Evolutionary conservation across 495 filamentous ascomycete species (phyloP), one percentile per base, ranked within the genome.

Genomic region (Daldinia vernicosa): DNA sequence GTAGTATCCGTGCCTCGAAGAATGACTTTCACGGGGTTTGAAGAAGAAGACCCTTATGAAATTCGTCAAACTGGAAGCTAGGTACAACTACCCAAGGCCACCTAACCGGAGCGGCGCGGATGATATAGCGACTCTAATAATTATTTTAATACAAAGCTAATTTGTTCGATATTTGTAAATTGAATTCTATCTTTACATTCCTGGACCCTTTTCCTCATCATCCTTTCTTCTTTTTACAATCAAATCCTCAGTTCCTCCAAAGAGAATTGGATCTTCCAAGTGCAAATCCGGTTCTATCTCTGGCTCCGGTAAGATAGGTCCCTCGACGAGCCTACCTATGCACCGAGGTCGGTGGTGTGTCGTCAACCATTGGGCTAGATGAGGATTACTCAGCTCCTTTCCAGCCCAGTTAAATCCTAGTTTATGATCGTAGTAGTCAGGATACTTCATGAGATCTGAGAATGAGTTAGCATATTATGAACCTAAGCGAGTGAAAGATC

Each of bases 401-500:
- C 45, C 60, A 17, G 60, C 60, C 60, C 43, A 62, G 7, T 27
- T 24, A 17, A 17, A 12, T 8, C 6, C 45, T 62, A 62, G 4
- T 9, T 39, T 4, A 33, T 27, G 3, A 17, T 62, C 32, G 32
- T 52, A 62, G 14, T 37, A 62, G 0, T 53, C 27, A 4, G 64
- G 64, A 35, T 67, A 45, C 33, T 17, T n/a, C 47, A 60, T 67
- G 17, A 67, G 47, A 32, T 60, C 64, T 67, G 37, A 33, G 19
- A 35, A 6, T 9, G 7, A 45, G 37, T 67, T 12, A 67, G 22
- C 47, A 15, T 9, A 22, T 30, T n/a, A 28, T 30, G 8, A 35
- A 24, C 19, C 43, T 24, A 12, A 6, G 19, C 17, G 19, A 47
- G 9, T 19, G 4, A 24, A 17, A 17, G 24, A 6, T 17, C 4